Evolutionary conservation across 352 stramenopile species (phyloP).

Genomic region (Globisporangium canariense): DNA sequence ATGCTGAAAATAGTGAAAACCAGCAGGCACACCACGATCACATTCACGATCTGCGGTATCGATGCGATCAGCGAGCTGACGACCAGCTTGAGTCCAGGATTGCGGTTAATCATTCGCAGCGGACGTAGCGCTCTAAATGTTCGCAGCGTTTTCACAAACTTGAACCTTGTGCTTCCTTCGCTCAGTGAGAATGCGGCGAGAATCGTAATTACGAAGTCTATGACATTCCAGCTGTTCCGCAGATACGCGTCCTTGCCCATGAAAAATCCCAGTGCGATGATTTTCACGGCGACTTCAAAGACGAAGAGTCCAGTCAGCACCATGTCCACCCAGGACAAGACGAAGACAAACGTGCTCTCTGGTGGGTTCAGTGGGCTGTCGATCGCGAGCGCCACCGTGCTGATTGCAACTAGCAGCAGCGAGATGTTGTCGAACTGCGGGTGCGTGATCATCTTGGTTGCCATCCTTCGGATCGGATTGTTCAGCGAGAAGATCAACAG

Average conservation of each 20-base stretch:
- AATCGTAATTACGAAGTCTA: slow-evolving; percentile 88
- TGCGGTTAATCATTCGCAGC: slow-evolving; percentile 82
- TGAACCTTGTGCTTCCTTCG: slow-evolving; percentile 63
- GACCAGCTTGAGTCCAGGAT: slow-evolving; percentile 66
- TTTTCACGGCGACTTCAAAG: slow-evolving; percentile 84
- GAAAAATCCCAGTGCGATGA: slow-evolving; percentile 78
- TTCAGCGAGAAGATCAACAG: slow-evolving; percentile 39
- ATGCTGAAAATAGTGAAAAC: slow-evolving; percentile 89
- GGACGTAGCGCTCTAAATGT: slow-evolving; percentile 79
- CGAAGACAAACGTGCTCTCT: slow-evolving; percentile 32
- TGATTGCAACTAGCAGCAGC: slow-evolving; percentile 70
- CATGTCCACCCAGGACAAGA: slow-evolving; percentile 63
- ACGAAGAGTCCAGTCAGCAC: slow-evolving; percentile 83
- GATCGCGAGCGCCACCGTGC: slow-evolving; percentile 63
- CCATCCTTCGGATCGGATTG: slow-evolving; percentile 50
- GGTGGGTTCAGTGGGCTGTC: slow-evolving; percentile 69
- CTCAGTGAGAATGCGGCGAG: slow-evolving; percentile 69
- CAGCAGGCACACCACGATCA: slow-evolving; percentile 79
- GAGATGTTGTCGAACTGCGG: slow-evolving; percentile 76
- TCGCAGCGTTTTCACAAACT: slow-evolving; percentile 64
- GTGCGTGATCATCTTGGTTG: slow-evolving; percentile 50
- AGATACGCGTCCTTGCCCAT: slow-evolving; percentile 67
- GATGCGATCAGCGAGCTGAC: slow-evolving; percentile 77
- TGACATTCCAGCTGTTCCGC: slow-evolving; percentile 84
- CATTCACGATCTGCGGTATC: slow-evolving; percentile 81